phyloP scores from a whole-genome alignment of 2,329 filamentous ascomycete genomes.

The Neophaeococcomyces aloes region DNA sequence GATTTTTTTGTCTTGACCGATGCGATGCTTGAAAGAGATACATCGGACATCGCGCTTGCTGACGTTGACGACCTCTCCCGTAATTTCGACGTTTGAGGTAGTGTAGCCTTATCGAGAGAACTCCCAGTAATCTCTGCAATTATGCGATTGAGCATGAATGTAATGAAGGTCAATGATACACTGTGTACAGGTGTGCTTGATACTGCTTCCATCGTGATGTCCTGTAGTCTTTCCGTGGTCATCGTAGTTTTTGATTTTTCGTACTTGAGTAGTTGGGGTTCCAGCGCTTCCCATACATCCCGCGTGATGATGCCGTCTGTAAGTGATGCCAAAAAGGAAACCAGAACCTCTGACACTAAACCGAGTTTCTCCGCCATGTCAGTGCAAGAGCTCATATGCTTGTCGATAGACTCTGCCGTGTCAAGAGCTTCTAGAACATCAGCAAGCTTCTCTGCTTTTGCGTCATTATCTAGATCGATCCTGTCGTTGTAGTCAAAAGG shows the following conservation, averaged over 20 bases:
- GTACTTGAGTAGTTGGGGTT: conserved; percentile 44
- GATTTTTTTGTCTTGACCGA: conserved; percentile 11
- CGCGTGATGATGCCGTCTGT: conserved; percentile 68
- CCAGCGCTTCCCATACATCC: conserved; percentile 59
- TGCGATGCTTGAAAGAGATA: conserved; percentile 10
- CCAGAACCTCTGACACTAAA: conserved; percentile 57
- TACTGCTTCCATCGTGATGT: conserved; percentile 62
- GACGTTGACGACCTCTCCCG: conserved; percentile 18
- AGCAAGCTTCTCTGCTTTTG: conserved; percentile 36
- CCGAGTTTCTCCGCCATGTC: conserved; percentile 62
- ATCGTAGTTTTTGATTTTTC: conserved; percentile 38
- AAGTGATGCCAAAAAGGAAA: conserved; percentile 64
- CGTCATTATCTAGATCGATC: conserved; percentile 24
- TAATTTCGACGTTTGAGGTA: background rate
- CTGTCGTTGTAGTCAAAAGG: conserved; percentile 40
- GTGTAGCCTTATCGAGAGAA: conserved; percentile 6
- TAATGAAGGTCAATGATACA: conserved; percentile 80
- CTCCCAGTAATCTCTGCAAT: conserved; percentile 39
- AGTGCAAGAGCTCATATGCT: conserved; percentile 53
- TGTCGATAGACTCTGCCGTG: conserved; percentile 50
- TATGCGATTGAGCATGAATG: conserved; percentile 59
- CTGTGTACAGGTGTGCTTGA: conserved; percentile 65
- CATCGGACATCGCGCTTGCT: conserved; percentile 12
- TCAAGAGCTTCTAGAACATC: conserved; percentile 58
- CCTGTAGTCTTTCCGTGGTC: conserved; percentile 46